Conservation (phyloP, 108 stramenopile genomes). For the Phaeodactylum tricornutum region DNA sequence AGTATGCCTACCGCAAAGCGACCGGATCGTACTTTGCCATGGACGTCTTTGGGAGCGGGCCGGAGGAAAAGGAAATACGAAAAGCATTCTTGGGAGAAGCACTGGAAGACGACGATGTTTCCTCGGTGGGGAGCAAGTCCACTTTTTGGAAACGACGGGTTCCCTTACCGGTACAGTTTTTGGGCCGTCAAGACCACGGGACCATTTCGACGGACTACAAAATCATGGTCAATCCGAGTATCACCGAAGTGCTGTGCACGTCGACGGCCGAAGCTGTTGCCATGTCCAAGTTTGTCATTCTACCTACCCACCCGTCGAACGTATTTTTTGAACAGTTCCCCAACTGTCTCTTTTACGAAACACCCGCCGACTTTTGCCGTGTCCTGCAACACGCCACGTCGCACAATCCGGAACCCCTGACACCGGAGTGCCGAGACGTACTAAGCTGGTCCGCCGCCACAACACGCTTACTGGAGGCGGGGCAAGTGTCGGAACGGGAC, state of each 20-base stretch:
- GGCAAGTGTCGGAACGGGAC: slow-evolving; percentile 41
- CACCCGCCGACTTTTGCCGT: slow-evolving; percentile 15
- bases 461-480: slow-evolving; percentile 41
- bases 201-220: slow-evolving; percentile 34
- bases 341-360: slow-evolving; percentile 59
- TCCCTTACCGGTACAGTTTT: slow-evolving; percentile 54
- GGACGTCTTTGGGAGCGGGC: slow-evolving; percentile 64
- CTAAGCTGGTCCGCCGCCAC: slow-evolving; percentile 78
- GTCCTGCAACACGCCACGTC: slow-evolving; percentile 35
- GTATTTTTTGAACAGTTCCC: slow-evolving; percentile 61
- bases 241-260: slow-evolving; percentile 79
- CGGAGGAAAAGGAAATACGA: slow-evolving; percentile 52
- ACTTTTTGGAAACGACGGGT: slow-evolving; percentile 39
- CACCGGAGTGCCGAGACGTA: slow-evolving; percentile 14
- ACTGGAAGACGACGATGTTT: not conserved
- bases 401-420: slow-evolving; percentile 36
- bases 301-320: slow-evolving; percentile 68
- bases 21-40: slow-evolving; percentile 60
- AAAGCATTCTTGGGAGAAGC: slow-evolving; percentile 32
- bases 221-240: slow-evolving; percentile 67
- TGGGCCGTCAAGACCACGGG: slow-evolving; percentile 51
- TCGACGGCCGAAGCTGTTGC: slow-evolving; percentile 81
- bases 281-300: slow-evolving; percentile 77
- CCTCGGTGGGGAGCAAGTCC: not conserved
- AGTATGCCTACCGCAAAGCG: slow-evolving; percentile 21